phyloP scores from a whole-genome alignment of 768 basidiomycete species.

The Phanerochaete sordida region DNA sequence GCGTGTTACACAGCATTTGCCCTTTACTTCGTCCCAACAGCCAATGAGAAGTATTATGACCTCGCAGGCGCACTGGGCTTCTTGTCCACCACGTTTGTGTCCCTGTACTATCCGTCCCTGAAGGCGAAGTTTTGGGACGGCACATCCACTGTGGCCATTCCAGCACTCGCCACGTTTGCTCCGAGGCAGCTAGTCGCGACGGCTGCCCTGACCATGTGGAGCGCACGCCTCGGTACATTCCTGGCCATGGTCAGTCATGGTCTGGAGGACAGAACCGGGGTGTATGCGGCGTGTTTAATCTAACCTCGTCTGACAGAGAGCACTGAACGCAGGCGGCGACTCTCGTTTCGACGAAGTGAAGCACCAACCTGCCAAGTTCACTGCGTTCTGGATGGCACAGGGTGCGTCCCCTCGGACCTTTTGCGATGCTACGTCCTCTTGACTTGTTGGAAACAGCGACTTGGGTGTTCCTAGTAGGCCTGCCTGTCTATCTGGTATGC shows the following conservation, averaged over 20 bases:
- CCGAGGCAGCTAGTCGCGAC: constrained; percentile 59
- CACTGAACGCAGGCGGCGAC: constrained; percentile 56
- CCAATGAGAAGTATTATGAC: constrained; percentile 66
- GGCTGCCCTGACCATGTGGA: constrained; percentile 59
- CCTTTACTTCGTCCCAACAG: constrained; percentile 57
- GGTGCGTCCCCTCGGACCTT: constrained; percentile 29
- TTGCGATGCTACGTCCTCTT: neutral
- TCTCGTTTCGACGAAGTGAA: constrained; percentile 63
- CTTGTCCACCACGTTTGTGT: constrained; percentile 55
- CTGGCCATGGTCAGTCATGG: constrained; percentile 42
- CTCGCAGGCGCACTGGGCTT: constrained; percentile 65
- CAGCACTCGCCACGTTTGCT: constrained; percentile 45
- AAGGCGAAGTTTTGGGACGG: constrained; percentile 46
- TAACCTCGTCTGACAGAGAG: constrained; percentile 27
- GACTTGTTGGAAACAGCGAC: constrained; percentile 35
- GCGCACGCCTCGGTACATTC: constrained; percentile 57
- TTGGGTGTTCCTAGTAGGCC: constrained; percentile 65
- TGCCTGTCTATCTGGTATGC: constrained; percentile 60
- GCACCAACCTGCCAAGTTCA: constrained; percentile 43
- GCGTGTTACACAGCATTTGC: constrained; percentile 41
- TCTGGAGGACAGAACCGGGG: constrained; percentile 14
- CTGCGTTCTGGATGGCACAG: constrained; percentile 60
- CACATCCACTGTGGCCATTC: constrained; percentile 31
- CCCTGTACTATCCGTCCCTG: constrained; percentile 59
- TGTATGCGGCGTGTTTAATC: constrained; percentile 23